Base-by-base conservation (phyloP, 495 filamentous ascomycete species). In the Jackrogersella minutella region DNA sequence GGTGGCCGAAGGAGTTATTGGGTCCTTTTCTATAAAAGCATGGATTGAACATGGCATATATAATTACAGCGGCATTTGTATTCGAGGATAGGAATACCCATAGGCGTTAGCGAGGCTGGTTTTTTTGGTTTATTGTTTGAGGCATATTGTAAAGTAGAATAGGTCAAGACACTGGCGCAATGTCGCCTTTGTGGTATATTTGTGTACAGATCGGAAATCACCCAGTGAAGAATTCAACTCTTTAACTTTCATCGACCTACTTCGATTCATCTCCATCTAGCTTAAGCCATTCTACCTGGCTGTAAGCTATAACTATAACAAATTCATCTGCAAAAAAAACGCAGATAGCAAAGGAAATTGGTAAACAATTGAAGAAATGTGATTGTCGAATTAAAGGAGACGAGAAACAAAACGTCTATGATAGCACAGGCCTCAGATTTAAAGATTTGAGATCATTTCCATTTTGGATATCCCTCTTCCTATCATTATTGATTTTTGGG, bases 381-480 rank as follows among this genome's bases (percentile, higher is more conserved):
- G 17, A 22, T 9, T 22, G 16, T 2, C 5, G 22, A 14, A 28
- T 22, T 13, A 47, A 13, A 5, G 2, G 13, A 28, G 14, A 22
- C 22, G 2, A 16, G 5, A 16, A 47, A 4, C 24, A 13, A 47
- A 47, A 28, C 22, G 11, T 43, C 9, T 17, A 17, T 17, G 17
- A 24, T 5, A 26, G 26, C 26, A 16, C 43, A 76, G 76, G 83
- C 83, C 82, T 86, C 84, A 86, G 84, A 85, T 80, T 77, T 46
- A 67, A 78, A 75, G 74, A 74, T 50, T 79, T 84, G 77, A 82
- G 77, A 85, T 85, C 84, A 86, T 77, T 79, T 77, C 79, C 80
- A 77, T 74, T 64, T 46, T 60, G 60, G 78, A 77, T 74, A 76
- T 80, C 84, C 82, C 82, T 86, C 84, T 86, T 86, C 84, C 84